Percentiles rank a stretch among this genome's conserved stretches.
phyloP scores from a whole-genome alignment of 2,329 filamentous ascomycete species.

The Trichoderma citrinoviride region DNA sequence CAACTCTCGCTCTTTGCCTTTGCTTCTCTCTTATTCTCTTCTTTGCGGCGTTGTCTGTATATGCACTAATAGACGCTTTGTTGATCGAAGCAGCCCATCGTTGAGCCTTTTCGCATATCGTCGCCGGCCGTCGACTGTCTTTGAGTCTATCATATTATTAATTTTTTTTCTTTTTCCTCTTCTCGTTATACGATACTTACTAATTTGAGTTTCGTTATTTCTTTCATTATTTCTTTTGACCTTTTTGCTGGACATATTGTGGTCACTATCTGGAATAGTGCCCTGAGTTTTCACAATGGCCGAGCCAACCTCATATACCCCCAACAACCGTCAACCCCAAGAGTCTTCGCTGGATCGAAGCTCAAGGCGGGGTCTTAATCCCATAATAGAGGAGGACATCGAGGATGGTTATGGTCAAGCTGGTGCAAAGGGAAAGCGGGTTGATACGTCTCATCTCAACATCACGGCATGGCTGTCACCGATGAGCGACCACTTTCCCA shows the following conservation, averaged over 20 bases:
- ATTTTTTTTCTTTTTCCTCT: background rate
- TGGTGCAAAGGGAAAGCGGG: slow-evolving; percentile 27
- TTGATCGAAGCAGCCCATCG: slow-evolving; percentile 47
- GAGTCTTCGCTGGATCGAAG: slow-evolving; percentile 58
- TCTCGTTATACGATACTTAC: background rate
- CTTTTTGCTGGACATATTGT: background rate
- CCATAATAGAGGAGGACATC: slow-evolving; percentile 60
- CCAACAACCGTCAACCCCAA: slow-evolving; percentile 42
- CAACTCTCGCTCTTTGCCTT: slow-evolving; percentile 34
- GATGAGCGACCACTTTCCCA: slow-evolving; percentile 65
- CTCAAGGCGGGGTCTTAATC: slow-evolving; percentile 56
- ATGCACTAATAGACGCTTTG: slow-evolving; percentile 38
- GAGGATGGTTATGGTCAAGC: slow-evolving; percentile 37
- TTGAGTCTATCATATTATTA: slow-evolving; percentile 4
- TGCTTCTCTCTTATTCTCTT: slow-evolving; percentile 30
- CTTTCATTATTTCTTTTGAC: slow-evolving; percentile 21
- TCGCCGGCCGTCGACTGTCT: slow-evolving; percentile 39
- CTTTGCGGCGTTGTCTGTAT: slow-evolving; percentile 28
- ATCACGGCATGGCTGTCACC: slow-evolving; percentile 59
- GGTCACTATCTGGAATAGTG: slow-evolving; percentile 34
- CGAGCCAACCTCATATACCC: slow-evolving; percentile 33
- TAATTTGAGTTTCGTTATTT: slow-evolving; percentile 17
- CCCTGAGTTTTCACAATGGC: slow-evolving; percentile 45
- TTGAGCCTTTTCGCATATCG: slow-evolving; percentile 32
- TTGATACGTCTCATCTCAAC: slow-evolving; percentile 44